Conservation (phyloP, 2,329 filamentous ascomycete species). For the Cladophialophora yegresii region DNA sequence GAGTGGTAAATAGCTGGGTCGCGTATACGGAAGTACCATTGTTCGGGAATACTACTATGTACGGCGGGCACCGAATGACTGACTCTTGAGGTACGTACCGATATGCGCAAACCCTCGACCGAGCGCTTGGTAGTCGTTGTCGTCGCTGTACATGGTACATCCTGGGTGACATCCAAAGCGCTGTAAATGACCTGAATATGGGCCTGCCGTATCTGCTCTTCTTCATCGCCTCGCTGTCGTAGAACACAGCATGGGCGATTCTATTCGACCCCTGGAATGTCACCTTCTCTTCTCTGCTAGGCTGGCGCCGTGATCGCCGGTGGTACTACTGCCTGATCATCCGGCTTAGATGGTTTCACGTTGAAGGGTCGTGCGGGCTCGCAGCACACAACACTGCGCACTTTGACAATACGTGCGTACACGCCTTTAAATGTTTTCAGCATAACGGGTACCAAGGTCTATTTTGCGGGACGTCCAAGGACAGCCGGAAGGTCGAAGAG, state of each 20-base stretch:
- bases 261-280: constrained; percentile 7
- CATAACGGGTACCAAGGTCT: background rate
- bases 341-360: constrained; percentile 13
- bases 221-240: background rate
- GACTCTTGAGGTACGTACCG: background rate
- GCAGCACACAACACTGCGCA: background rate
- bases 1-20: background rate
- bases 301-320: constrained; percentile 13
- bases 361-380: background rate
- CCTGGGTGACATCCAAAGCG: no score
- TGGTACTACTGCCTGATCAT: constrained; percentile 15
- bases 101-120: background rate
- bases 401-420: background rate
- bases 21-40: background rate
- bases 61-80: background rate
- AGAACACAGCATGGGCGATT: background rate
- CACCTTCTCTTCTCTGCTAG: constrained; percentile 20
- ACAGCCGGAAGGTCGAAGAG: background rate
- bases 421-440: background rate
- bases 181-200: background rate
- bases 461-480: background rate
- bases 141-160: background rate
- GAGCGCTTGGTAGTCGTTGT: background rate
- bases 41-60: background rate
- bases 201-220: background rate